These are phyloP conservation scores for Amphirosellinia nigrospora DNA, from an alignment of 495 filamentous ascomycete species.

Conservation along the genomic window DNA sequence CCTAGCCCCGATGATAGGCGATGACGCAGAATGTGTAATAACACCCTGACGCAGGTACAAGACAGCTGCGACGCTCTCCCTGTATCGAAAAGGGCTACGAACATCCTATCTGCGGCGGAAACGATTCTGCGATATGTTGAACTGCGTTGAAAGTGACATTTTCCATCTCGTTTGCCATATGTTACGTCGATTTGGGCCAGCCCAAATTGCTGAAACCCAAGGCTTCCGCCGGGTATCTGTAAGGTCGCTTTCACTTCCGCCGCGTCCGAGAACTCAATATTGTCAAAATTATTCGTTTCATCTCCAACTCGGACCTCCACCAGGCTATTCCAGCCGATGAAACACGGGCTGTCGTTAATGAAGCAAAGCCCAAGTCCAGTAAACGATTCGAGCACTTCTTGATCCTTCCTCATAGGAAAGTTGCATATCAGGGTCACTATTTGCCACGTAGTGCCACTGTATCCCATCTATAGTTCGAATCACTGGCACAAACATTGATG, in stretches of 20 bases:
- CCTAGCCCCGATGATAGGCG: not conserved
- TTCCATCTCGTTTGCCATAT: constrained; percentile 14
- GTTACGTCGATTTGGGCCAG: constrained; percentile 6
- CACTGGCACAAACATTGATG: constrained; percentile 1
- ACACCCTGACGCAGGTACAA: constrained; percentile 1
- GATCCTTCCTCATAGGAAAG: constrained; percentile 6
- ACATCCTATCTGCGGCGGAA: not conserved
- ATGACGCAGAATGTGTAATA: constrained; percentile 5
- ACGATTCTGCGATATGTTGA: constrained; percentile 11
- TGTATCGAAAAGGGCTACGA: constrained; percentile 7
- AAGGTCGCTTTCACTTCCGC: constrained; percentile 1
- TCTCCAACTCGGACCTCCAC: constrained; percentile 8
- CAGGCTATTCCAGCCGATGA: not conserved
- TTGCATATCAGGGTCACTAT: not conserved
- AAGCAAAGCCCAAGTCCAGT: not conserved
- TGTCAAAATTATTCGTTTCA: not conserved
- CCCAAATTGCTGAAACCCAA: constrained; percentile 9
- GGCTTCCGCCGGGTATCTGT: not conserved
- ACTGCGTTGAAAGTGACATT: constrained; percentile 8
- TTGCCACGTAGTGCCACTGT: constrained; percentile 5
- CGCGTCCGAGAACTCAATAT: not conserved
- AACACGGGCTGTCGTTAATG: not conserved
- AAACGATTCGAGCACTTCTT: not conserved
- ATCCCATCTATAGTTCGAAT: constrained; percentile 13
- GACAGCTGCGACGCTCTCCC: constrained; percentile 1